Evolutionary conservation across 2,329 filamentous ascomycete species (phyloP), one percentile per base, ranked within the genome.

Genomic region (Penicillium sp.): DNA sequence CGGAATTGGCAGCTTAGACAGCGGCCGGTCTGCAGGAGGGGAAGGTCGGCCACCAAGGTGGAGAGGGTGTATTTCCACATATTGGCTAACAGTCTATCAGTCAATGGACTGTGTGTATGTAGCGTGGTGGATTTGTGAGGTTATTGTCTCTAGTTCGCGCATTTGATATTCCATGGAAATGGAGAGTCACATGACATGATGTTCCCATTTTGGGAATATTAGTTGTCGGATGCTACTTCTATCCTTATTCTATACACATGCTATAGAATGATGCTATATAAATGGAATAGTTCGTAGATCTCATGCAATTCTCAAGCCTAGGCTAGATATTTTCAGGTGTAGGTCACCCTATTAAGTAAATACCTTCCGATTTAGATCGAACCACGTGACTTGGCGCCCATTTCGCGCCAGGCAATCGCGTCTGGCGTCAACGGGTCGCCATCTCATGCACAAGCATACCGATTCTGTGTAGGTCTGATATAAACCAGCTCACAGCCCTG

Each of bases 1-100:
- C 66, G 72, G 59, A 69, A 65, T 63, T 72, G 71, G 55, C 70
- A 75, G 52, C 64, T 68, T 35, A 73, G 62, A 58, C 71, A 74
- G 45, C 67, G 70, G 49, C 60, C 55, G 9, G 61, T 64, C 42
- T 60, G 65, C n/a, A 68, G 56, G 34, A 68, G 56, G 6, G 65
- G 55, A 3, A 61, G 50, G 37, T 71, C 69, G 29, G 65, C 44
- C 4, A 65, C 37, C 8, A 59, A 53, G 8, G 62, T 41, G 25
- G 65, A 51, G 9, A 59, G 35, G 16, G 64, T 54, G 7, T 60
- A 58, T 53, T 66, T 72, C 69, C 65, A 71, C 68, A 73, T 72
- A 6, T 49, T 67, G 57, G 35, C 5, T 27, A 15, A 21, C 9
- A 15, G 7, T 29, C 15, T 54, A 32, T 23, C 35, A 25, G 9